Evolutionary conservation across 192 early-diverging fungal species (phyloP).

Genomic region (Spizellomyces sp.): DNA sequence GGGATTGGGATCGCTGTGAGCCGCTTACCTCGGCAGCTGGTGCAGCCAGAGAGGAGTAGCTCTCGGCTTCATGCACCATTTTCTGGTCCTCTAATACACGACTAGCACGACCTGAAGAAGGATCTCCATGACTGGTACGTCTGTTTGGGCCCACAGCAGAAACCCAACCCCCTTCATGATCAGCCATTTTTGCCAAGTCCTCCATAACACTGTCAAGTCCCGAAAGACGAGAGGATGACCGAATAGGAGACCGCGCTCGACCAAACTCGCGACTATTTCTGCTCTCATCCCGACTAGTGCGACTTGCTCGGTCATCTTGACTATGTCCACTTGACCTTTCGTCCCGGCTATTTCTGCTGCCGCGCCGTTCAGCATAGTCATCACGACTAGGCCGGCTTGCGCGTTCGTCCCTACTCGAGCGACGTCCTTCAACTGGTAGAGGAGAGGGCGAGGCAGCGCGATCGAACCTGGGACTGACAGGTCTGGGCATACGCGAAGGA

Average conservation of each 20-base stretch:
- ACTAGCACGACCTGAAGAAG: no score
- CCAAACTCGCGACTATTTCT: background rate
- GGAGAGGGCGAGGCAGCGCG: background rate
- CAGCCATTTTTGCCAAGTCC: constrained; percentile 17
- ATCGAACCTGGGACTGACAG: background rate
- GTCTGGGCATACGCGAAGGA: no score
- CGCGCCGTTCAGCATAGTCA: constrained; percentile 5
- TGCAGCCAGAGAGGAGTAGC: background rate
- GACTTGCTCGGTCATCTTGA: background rate
- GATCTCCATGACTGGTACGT: no score
- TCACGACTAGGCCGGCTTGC: constrained; percentile 17
- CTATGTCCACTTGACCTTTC: background rate
- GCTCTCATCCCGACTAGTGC: constrained; percentile 8
- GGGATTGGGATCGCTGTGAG: no score
- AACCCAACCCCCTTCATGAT: background rate
- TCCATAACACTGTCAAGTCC: constrained; percentile 30
- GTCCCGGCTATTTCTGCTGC: background rate
- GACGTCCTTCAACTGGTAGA: background rate
- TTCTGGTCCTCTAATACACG: no score
- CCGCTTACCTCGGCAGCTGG: constrained; percentile 8
- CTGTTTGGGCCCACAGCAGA: no score
- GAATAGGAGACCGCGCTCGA: background rate
- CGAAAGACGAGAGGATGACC: constrained; percentile 8
- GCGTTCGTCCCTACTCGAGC: constrained; percentile 9
- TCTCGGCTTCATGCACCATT: background rate